Evolutionary conservation across 495 filamentous ascomycete genomes (phyloP), one percentile per base, ranked within the genome.

Genomic region (Penicillium desertorum): DNA sequence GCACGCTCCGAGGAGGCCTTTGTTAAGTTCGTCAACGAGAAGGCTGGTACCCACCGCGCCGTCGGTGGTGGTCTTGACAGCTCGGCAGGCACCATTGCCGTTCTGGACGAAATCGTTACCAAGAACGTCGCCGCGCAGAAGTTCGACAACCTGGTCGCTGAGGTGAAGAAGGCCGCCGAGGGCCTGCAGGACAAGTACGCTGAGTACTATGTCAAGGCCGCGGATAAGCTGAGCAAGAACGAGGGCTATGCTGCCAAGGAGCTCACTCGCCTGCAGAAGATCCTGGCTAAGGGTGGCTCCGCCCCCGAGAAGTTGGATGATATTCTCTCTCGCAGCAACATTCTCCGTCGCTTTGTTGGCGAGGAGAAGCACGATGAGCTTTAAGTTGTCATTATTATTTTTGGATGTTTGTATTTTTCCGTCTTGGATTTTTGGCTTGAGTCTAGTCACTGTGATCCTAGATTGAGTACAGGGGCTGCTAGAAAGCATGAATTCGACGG

Each of bases 131-230:
- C 81, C 42, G 42, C 70, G 3, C 59, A 71, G 48, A 81, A 78
- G 65, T 71, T 89, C 54, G 73, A 77, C 34, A 82, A 85, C 56
- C 76, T 87, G 14, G 77, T 79, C 2, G 76, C 78, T 51, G 86
- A 92, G 70, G 76, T 88, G 36, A 86, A 85, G 75, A 86, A 89
- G 79, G 82, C 81, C 17, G 88, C 86, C 29, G 78, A 80, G 67
- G 77, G 71, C 45, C 71, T 92, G 23, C 83, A 86, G 76, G 85
- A 91, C 62, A 89, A 89, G 79, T 95, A 91, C 70, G 90, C 89
- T n/a, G 78, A 88, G 72, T 98, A 98, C 83, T 98, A 98, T 69
- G 76, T 94, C 69, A 89, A 89, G 67, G 95, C 96, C 32, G 83
- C 93, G 30, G 81, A 88, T 62, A 98, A 97, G 85, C 71, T 96